phyloP scores from a whole-genome alignment of 164 flowering plant genomes.

The Taxillus chinensis region DNA sequence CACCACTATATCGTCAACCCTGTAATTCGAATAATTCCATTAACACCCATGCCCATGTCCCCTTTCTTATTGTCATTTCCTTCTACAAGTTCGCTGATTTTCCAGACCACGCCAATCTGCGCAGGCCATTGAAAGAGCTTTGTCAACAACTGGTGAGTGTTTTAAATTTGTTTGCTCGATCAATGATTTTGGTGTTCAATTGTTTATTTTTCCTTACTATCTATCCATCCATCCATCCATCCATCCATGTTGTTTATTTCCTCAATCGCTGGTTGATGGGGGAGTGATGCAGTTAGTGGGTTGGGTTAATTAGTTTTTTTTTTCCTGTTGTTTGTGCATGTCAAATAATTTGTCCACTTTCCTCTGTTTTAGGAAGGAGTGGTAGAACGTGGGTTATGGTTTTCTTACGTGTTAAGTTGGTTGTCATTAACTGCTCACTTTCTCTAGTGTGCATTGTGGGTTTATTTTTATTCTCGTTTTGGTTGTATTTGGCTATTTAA shows the following conservation, averaged over 20 bases:
- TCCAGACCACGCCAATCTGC: constrained; percentile 66
- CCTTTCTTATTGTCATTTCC: constrained; percentile 68
- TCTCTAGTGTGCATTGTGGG: too few relatives aligned
- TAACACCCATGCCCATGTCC: neutral
- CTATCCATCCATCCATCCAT: neutral
- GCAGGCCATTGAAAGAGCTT: constrained; percentile 76
- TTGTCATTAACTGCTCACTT: too few relatives aligned
- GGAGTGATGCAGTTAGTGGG: too few relatives aligned
- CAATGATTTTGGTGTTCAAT: neutral
- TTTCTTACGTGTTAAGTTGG: too few relatives aligned
- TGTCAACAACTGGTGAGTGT: constrained; percentile 59
- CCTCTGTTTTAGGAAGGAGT: too few relatives aligned
- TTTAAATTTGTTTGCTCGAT: neutral
- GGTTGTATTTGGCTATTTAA: too few relatives aligned
- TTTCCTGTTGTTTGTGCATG: too few relatives aligned
- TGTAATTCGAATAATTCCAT: neutral
- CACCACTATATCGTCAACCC: constrained; percentile 6
- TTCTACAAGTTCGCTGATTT: constrained; percentile 96
- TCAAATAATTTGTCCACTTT: too few relatives aligned
- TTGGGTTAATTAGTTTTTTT: too few relatives aligned
- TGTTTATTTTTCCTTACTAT: neutral
- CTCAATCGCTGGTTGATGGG: too few relatives aligned
- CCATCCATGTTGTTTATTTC: neutral
- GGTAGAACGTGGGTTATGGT: too few relatives aligned
- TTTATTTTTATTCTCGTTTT: too few relatives aligned